phyloP scores from a whole-genome alignment of 179 eudicot species.

The Beta macrorhiza region DNA sequence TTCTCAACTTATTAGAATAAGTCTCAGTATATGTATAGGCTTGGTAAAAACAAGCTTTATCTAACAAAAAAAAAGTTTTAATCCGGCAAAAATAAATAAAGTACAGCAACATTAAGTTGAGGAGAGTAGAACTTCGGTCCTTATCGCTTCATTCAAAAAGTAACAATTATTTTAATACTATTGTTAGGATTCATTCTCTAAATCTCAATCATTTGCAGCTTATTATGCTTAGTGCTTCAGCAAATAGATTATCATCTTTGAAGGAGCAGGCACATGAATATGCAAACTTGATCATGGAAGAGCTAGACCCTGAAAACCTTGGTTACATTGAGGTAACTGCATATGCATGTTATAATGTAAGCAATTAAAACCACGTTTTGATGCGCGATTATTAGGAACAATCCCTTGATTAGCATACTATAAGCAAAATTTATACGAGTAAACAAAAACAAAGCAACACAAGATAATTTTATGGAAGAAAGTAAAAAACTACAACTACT shows the following conservation, averaged over 20 bases:
- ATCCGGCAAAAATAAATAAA: too few species aligned
- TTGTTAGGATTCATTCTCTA: background rate
- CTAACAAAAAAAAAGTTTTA: too few species aligned
- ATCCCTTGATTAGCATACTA: background rate
- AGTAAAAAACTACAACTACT: background rate
- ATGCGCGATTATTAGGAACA: background rate
- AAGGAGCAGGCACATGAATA: constrained; percentile 65
- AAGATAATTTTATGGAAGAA: background rate
- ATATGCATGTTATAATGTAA: background rate
- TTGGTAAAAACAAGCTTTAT: too few species aligned
- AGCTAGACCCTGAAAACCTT: constrained; percentile 59
- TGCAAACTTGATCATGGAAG: constrained; percentile 70
- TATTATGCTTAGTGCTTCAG: constrained; percentile 66
- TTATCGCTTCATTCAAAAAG: too few species aligned
- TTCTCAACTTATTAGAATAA: too few species aligned
- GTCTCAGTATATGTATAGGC: too few species aligned
- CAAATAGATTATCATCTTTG: constrained; percentile 53
- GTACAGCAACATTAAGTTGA: too few species aligned
- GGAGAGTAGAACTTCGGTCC: too few species aligned
- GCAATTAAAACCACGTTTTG: background rate
- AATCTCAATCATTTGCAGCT: constrained; percentile 37
- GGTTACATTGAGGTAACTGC: constrained; percentile 69
- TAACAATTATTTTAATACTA: background rate
- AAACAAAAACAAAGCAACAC: background rate
- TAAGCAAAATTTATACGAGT: too few species aligned